Evolutionary conservation across 2,329 filamentous ascomycete genomes (phyloP), one percentile per base, ranked within the genome.

Genomic region (Diaporthe sp.): DNA sequence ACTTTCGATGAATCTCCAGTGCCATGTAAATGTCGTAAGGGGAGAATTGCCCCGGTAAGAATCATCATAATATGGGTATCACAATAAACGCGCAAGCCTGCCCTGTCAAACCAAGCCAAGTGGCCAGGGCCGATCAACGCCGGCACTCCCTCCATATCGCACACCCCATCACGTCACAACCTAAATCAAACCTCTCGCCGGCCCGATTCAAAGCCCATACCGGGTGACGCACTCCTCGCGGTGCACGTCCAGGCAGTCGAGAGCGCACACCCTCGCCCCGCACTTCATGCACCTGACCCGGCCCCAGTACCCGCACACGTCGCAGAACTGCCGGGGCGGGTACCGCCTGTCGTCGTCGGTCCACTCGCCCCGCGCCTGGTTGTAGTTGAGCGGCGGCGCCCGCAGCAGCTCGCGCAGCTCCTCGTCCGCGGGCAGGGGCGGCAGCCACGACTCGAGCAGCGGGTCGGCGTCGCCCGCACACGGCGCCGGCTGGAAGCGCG

Each of bases 261-360:
- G 83, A 53, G 93, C 94, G 82, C 94, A 96, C n/a, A 94, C 92
- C 79, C 92, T 88, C 61, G 90, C 90, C n/a, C 94, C 94, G 84
- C 94, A 96, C 85, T 94, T 94, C 82, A 92, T 89, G 84, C 94
- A 96, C 83, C 89, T 90, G 61, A 95, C 92, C 55, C 92, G 87
- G 2, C 94, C 94, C 94, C 94, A 96, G 83, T 95, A 96, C 19
- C 94, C 94, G 81, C 94, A 96, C 44, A 95, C 91, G 81, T 93
- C 93, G 83, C 94, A 96, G 82, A 96, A 96, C 49, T 86, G 85
- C 79, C 61, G 83, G 12, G 55, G 34, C 51, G 49, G 67, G 59
- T 76, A 72, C 19, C 49, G 69, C 61, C 76, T 73, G 57, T 83
- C 85, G 51, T 84, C 84, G 12, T 82, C 82, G n/a, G 79, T 80